Base-by-base conservation (phyloP, 164 flowering plant genomes). In the Cinnamomum micranthum region DNA sequence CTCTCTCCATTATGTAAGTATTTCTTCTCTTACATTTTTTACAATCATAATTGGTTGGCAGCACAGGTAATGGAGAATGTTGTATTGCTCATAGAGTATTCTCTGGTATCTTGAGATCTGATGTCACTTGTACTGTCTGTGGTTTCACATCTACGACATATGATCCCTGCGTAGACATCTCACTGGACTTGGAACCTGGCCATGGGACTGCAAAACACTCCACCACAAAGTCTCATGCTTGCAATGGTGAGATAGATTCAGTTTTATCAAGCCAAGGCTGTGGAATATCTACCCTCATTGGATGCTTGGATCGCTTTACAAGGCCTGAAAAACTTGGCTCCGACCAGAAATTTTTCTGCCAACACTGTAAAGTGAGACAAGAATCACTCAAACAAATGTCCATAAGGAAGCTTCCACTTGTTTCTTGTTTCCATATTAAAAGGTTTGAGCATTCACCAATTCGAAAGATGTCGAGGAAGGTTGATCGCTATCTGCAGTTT, bases 311-410 rank as follows among this genome's bases (percentile, higher is more conserved):
- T 74, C 91, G 87, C 65, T 92, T 88, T 70, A 92, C 97, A 22
- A 86, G 92, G 77, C 91, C 95, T 7, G 97, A 92, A 82, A 90
- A 80, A 79, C 77, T 92, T 58, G 97, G 95, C 1, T 84, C 94
- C 50, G 94, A 88, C 85, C 93, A 92, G 78, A 92, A 92, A 72
- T 88, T 91, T 77, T 88, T 88, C 83, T 92, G 97, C 86, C 93
- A 91, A 80, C 86, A 91, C 75, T 92, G 97, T 77, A 88, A 91
- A 77, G 88, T 88, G 75, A 85, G 89, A 78, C 98, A 91, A 81
- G 98, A 94, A 77, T 92, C 95, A 55, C 87, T 92, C 51, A 94
- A 94, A 74, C 98, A 94, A 81, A 88, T 94, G 97, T 94, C 98
- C 47, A 86, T 94, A 68, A 80, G 91, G 78, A 91, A 90, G 86